Evolutionary conservation across 305 asterid species (phyloP), one percentile per base, ranked within the genome.

Genomic region (Fraxinus floribunda): DNA sequence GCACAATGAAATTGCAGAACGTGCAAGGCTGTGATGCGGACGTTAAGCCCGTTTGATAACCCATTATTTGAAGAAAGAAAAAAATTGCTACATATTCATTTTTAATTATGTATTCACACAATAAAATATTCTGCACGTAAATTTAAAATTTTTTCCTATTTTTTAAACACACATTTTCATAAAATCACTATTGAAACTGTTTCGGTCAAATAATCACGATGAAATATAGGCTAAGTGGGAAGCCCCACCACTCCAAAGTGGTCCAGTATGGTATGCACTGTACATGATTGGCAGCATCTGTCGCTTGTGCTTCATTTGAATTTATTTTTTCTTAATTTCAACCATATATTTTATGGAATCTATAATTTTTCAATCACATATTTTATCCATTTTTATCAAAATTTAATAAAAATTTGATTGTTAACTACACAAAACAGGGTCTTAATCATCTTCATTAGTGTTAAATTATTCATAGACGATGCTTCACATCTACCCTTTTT

Each of bases 201-300:
- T 41, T 41, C 52, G 15, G 52, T 41, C 16, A 10, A 41, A 10
- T 41, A 2, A 41, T 2, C 1, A 41, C 15, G 0, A 2, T 41
- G 16, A 41, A 41, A 41, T 41, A 41, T 41, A 10, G 13, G 46
- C 13, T 1, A 29, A 68, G 75, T 70, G 38, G 39, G 75, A 71
- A 71, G 76, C 24, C 76, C 75, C 76, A 71, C 44, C 76, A 71
- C 44, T 71, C 76, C 24, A 30, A 71, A 71, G 22, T 71, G 76
- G 41, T 32, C 76, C 76, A 13, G 41, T 15, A 32, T 32, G 76
- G 76, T 32, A 71, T 71, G 44, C 44, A 71, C 76, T 9, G 73
- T 10, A 10, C 16, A 24, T 64, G 34, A 24, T 10, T 64, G 35
- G 73, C 35, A 9, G 73, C 6, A 22, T 64, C n/a, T 64, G 73